phyloP scores from a whole-genome alignment of 176 grass and related monocot species.

The Tuctoria greenei region DNA sequence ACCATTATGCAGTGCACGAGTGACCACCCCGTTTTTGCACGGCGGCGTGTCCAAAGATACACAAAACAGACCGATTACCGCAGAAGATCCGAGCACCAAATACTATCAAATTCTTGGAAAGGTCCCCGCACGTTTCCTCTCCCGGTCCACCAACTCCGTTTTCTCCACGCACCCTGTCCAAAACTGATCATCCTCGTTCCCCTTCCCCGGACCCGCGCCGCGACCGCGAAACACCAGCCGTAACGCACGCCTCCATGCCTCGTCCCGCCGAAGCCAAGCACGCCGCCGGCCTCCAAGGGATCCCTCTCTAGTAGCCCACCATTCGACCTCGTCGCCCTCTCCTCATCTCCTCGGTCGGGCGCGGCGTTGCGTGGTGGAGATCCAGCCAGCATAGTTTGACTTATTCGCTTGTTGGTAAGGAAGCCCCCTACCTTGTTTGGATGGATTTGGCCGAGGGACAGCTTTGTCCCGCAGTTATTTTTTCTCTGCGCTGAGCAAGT shows the following conservation, averaged over 20 bases:
- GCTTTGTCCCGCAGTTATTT: not conserved
- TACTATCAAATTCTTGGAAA: not conserved
- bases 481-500: not conserved
- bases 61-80: not conserved
- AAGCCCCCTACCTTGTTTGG: not conserved
- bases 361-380: not conserved
- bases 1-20: not conserved
- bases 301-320: not conserved
- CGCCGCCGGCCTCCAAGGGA: not conserved
- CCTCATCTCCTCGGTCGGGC: not conserved
- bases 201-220: not conserved
- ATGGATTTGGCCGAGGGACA: not conserved
- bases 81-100: not conserved
- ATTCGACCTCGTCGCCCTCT: not conserved
- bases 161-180: not conserved
- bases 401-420: conserved; percentile 20
- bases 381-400: not conserved
- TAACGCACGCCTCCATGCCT: conserved; percentile 29
- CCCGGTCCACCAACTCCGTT: not conserved
- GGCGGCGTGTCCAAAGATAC: not conserved
- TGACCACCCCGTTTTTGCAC: not conserved
- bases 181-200: not conserved
- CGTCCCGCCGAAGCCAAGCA: not conserved
- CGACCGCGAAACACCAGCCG: not conserved
- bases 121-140: not conserved